These are phyloP conservation scores for Petunia axillaris DNA, from an alignment of 257 asterid genomes.

Conservation along the genomic window DNA sequence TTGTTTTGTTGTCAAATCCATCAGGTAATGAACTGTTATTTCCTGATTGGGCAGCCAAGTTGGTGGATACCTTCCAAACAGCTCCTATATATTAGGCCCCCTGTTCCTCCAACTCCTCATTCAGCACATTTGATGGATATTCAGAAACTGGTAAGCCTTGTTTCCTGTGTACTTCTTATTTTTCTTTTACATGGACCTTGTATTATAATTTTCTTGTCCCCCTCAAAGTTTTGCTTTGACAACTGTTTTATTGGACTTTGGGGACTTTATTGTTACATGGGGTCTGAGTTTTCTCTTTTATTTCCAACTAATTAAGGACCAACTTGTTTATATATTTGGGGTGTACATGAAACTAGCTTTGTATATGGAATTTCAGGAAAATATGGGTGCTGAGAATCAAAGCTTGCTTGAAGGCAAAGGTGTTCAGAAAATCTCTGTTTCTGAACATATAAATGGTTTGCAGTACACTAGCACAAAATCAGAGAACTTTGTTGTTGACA, in stretches of 20 bases:
- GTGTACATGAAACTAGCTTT: neutral
- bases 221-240: neutral
- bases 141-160: neutral
- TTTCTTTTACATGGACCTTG: no score
- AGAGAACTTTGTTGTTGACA: constrained; percentile 35
- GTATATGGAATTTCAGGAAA: constrained; percentile 34
- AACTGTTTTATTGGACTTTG: neutral
- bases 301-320: neutral
- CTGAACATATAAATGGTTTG: neutral
- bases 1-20: constrained; percentile 31
- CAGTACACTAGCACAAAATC: neutral
- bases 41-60: constrained; percentile 38
- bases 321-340: no score
- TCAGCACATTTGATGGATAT: neutral
- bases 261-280: neutral
- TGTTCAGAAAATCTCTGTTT: constrained; percentile 7
- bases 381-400: constrained; percentile 43
- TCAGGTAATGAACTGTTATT: constrained; percentile 35
- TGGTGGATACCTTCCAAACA: constrained; percentile 28
- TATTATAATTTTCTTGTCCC: neutral
- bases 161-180: neutral
- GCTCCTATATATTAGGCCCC: constrained; percentile 20
- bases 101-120: neutral
- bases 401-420: constrained; percentile 41
- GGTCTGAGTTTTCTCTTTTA: neutral